Conservation (phyloP, 495 filamentous ascomycete genomes). For the Articulospora tetracladia region DNA sequence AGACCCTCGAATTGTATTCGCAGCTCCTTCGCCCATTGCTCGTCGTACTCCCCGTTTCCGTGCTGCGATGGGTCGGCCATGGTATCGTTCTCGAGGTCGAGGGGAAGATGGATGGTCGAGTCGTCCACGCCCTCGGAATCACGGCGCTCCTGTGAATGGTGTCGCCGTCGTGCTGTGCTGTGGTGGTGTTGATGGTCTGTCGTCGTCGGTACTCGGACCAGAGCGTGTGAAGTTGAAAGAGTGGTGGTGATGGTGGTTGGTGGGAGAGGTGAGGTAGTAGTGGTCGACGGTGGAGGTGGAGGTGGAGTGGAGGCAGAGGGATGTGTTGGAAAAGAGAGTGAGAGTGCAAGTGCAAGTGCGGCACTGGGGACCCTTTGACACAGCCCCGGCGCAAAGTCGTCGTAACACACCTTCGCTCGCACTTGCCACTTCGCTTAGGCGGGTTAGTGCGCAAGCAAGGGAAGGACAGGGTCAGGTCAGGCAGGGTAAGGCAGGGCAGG, state of each 20-base stretch:
- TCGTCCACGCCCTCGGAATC: slow-evolving; percentile 11
- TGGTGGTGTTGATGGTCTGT: slow-evolving; percentile 1
- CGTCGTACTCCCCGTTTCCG: slow-evolving; percentile 35
- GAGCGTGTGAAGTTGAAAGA: slow-evolving; percentile 8
- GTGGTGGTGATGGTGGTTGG: neutral
- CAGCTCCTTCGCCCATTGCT: slow-evolving; percentile 51
- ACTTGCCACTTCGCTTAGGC: slow-evolving; percentile 2
- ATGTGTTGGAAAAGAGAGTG: no score
- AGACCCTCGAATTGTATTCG: slow-evolving; percentile 68
- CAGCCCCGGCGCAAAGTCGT: neutral
- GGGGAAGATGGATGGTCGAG: slow-evolving; percentile 12
- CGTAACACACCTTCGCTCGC: neutral
- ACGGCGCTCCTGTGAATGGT: slow-evolving; percentile 7
- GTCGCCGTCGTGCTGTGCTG: slow-evolving; percentile 10
- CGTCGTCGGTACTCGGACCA: slow-evolving; percentile 5
- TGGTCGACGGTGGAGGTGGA: no score
- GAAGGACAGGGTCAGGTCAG: no score
- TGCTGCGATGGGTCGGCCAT: slow-evolving; percentile 23
- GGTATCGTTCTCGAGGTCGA: slow-evolving; percentile 20
- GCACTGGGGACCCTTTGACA: no score
- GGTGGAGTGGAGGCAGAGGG: no score
- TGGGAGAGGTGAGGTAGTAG: no score
- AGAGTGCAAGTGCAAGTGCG: no score
- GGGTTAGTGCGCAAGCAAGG: no score
- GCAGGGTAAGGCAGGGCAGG: no score